Percentiles rank a stretch among this genome's conserved stretches.
Evolutionary conservation across 495 filamentous ascomycete genomes (phyloP).

Genomic region (Lentithecium fluviatile): DNA sequence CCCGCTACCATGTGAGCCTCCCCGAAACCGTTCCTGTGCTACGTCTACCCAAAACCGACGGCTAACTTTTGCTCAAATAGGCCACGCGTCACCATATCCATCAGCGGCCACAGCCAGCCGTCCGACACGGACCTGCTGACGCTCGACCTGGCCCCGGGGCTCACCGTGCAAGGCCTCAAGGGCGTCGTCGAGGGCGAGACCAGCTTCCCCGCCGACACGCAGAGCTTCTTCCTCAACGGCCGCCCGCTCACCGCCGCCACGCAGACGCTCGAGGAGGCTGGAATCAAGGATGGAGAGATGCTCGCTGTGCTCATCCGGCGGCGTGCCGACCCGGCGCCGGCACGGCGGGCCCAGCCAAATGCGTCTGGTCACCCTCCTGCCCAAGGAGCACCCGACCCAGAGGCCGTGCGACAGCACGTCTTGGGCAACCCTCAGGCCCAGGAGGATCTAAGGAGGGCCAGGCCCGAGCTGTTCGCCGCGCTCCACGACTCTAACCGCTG

Average conservation of each 20-base stretch:
- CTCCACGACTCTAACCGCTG: constrained; percentile 79
- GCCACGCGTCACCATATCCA: constrained; percentile 80
- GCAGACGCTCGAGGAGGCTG: constrained; percentile 77
- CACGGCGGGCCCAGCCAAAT: constrained; percentile 40
- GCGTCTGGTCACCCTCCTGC: constrained; percentile 8
- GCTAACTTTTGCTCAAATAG: constrained; percentile 37
- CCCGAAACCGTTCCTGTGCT: constrained; percentile 31
- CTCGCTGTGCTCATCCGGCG: constrained; percentile 70
- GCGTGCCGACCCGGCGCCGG: constrained; percentile 30
- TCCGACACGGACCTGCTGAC: constrained; percentile 75
- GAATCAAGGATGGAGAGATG: constrained; percentile 89
- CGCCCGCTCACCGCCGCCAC: constrained; percentile 71
- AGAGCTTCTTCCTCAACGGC: constrained; percentile 87
- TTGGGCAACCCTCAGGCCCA: constrained; percentile 74
- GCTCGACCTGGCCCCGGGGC: constrained; percentile 77
- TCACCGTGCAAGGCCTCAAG: constrained; percentile 85
- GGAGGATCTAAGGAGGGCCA: constrained; percentile 62
- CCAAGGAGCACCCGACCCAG: constrained; percentile 57
- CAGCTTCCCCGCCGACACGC: constrained; percentile 55
- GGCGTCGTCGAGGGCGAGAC: constrained; percentile 70
- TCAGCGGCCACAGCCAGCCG: constrained; percentile 65
- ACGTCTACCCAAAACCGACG: constrained; percentile 22
- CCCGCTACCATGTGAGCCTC: constrained; percentile 31
- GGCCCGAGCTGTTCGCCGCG: constrained; percentile 72
- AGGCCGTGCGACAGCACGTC: constrained; percentile 76